Evolutionary conservation across 441 rosid genomes (phyloP).

Genomic region (Euphorbia schlechtendalii): DNA sequence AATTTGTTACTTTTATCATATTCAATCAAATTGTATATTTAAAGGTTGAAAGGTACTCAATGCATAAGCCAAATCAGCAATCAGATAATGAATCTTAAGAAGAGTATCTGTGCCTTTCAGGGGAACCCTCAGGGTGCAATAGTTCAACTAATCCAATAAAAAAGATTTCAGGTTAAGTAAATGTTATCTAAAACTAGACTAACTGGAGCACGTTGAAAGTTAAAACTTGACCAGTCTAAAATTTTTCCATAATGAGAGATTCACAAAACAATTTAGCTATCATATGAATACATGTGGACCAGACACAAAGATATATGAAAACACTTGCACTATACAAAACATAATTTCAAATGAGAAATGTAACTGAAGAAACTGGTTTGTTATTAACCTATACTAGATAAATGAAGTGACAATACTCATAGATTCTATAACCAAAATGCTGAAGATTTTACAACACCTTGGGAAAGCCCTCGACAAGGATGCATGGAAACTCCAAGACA

Average conservation of each 20-base stretch:
- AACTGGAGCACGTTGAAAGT: no score
- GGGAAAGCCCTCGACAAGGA: neutral
- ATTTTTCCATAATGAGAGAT: neutral
- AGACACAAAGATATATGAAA: neutral
- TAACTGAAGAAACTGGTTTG: neutral
- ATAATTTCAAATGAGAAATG: neutral
- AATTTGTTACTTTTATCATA: neutral
- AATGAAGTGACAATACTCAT: neutral
- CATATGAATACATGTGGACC: neutral
- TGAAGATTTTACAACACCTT: neutral
- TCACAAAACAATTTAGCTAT: neutral
- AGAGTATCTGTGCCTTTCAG: neutral
- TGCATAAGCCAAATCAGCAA: neutral
- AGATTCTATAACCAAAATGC: neutral
- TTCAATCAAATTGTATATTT: neutral
- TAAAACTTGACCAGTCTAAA: neutral
- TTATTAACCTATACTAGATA: neutral
- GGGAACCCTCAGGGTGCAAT: neutral
- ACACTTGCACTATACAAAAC: neutral
- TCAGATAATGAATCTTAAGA: neutral
- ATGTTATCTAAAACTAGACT: neutral
- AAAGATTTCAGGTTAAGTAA: neutral
- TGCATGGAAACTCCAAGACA: no score
- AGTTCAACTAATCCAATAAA: neutral
- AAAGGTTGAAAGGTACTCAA: neutral